Evolutionary conservation across 352 stramenopile species (phyloP).

Genomic region (Saprolegnia parasitica): DNA sequence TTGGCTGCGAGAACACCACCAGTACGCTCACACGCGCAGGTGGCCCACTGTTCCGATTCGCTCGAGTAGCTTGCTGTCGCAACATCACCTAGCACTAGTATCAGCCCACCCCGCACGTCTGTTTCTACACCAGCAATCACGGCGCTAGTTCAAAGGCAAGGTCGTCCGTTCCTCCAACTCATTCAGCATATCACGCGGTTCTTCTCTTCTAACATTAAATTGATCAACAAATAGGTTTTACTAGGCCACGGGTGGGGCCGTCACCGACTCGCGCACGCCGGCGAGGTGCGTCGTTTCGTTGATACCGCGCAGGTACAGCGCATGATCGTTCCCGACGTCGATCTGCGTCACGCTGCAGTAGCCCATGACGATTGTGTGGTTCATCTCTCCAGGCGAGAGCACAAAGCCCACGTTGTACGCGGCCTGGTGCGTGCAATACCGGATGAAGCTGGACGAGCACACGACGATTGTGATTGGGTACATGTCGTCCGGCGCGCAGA

Average conservation of each 20-base stretch:
- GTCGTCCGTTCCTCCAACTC: too few relatives aligned
- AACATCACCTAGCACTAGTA: too few relatives aligned
- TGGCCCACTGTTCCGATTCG: too few relatives aligned
- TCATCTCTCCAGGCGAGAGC: slow-evolving; percentile 6
- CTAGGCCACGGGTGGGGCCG: neutral
- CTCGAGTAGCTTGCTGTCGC: too few relatives aligned
- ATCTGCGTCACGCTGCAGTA: slow-evolving; percentile 25
- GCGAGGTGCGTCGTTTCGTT: slow-evolving; percentile 10
- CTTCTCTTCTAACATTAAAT: neutral
- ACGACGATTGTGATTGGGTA: slow-evolving; percentile 23
- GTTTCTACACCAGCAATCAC: too few relatives aligned
- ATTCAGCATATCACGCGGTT: too few relatives aligned
- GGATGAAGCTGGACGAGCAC: slow-evolving; percentile 25
- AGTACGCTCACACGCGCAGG: too few relatives aligned
- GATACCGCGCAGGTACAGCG: slow-evolving; percentile 15
- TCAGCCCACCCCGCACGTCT: too few relatives aligned
- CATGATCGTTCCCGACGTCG: slow-evolving; percentile 19
- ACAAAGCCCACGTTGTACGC: slow-evolving; percentile 25
- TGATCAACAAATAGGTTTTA: neutral
- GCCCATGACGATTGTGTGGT: slow-evolving; percentile 22
- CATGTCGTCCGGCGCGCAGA: slow-evolving; percentile 12
- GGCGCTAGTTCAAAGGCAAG: too few relatives aligned
- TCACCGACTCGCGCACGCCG: neutral
- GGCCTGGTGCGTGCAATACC: slow-evolving; percentile 21
- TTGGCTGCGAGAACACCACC: too few relatives aligned